Percentiles rank a stretch among this genome's conserved stretches.
Conservation (phyloP, 2,329 filamentous ascomycete species). For the Monosporascus sp. region DNA sequence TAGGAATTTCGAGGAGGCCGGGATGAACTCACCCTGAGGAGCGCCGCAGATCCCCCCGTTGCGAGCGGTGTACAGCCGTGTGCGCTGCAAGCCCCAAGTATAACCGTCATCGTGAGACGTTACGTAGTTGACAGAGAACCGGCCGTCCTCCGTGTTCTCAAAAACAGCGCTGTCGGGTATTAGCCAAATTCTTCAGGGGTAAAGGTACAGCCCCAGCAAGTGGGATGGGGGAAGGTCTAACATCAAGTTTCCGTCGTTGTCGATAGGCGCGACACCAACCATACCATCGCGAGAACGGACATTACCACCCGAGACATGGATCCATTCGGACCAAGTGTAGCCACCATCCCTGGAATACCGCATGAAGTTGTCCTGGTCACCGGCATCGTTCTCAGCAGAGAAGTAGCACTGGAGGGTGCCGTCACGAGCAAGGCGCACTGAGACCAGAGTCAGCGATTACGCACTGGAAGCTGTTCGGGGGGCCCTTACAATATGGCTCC, state of each 20-base stretch:
- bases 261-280: conserved; percentile 34
- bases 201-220: neutral
- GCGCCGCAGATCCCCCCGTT: conserved; percentile 32
- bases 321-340: conserved; percentile 28
- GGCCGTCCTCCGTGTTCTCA: conserved; percentile 30
- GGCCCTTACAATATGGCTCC: conserved; percentile 33
- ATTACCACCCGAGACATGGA: conserved; percentile 30
- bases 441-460: neutral
- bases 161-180: conserved; percentile 30
- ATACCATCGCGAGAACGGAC: conserved; percentile 37
- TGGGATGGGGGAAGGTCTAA: conserved; percentile 7
- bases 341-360: conserved; percentile 34
- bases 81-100: conserved; percentile 32
- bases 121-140: conserved; percentile 33
- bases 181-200: neutral
- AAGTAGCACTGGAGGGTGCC: conserved; percentile 39
- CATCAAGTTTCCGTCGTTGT: conserved; percentile 27
- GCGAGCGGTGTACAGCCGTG: conserved; percentile 31
- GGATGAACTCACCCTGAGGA: conserved; percentile 23
- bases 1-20: neutral
- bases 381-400: conserved; percentile 31
- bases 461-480: too few relatives aligned
- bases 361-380: conserved; percentile 38
- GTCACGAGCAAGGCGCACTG: conserved; percentile 30
- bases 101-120: conserved; percentile 34